Percentiles rank a stretch among this genome's conserved stretches.
Conservation (phyloP, 192 early-diverging fungal genomes). For the Spinellus fusiger region DNA sequence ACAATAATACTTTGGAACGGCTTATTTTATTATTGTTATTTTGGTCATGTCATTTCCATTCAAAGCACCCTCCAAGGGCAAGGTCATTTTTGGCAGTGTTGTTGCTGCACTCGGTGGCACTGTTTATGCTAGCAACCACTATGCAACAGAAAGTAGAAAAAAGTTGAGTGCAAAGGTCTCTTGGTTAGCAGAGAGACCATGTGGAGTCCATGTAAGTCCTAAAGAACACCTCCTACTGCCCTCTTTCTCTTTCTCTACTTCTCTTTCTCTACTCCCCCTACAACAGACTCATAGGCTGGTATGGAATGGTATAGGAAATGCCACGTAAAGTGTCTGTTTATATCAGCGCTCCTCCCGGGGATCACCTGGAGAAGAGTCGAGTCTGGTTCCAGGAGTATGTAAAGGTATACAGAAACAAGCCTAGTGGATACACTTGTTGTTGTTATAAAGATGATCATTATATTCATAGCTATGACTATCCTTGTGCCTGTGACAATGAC, state of each 20-base stretch:
- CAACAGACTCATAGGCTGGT: no score
- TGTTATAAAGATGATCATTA: background rate
- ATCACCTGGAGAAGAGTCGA: conserved; percentile 40
- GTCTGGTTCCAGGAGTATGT: conserved; percentile 38
- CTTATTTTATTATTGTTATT: no score
- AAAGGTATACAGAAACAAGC: conserved; percentile 25
- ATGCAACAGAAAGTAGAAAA: conserved; percentile 23
- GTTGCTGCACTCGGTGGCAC: conserved; percentile 24
- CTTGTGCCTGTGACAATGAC: background rate
- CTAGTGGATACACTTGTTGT: background rate
- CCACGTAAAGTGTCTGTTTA: conserved; percentile 40
- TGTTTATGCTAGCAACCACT: conserved; percentile 28
- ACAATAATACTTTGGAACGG: no score
- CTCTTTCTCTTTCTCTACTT: background rate
- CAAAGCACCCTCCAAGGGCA: conserved; percentile 31
- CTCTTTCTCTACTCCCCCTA: background rate
- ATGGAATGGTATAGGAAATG: conserved; percentile 26
- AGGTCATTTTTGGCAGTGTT: conserved; percentile 27
- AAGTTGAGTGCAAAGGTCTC: conserved; percentile 19
- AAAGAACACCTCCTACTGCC: no score
- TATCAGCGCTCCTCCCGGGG: conserved; percentile 37
- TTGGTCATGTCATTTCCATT: conserved; percentile 34
- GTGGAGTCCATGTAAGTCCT: conserved; percentile 26
- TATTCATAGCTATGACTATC: background rate
- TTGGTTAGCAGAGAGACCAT: conserved; percentile 32